Percentiles rank a stretch among this genome's conserved stretches.
Evolutionary conservation across 2,329 filamentous ascomycete genomes (phyloP).

Genomic region (Penicillium sp.): DNA sequence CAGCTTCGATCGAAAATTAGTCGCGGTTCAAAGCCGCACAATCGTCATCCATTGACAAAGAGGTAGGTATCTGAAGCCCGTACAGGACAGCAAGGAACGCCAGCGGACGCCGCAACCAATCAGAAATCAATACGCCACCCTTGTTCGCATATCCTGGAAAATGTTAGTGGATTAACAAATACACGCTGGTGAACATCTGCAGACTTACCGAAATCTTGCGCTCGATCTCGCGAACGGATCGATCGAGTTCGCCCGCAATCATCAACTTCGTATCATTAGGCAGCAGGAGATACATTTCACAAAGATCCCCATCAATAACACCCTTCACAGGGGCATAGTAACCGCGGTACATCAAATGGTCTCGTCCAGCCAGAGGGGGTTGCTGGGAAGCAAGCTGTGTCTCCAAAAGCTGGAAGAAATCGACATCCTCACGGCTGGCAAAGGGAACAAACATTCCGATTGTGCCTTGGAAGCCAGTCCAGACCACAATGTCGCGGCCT

Average conservation of each 20-base stretch:
- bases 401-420: slow-evolving; percentile 96
- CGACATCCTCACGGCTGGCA: slow-evolving; percentile 83
- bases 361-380: slow-evolving; percentile 81
- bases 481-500: slow-evolving; percentile 85
- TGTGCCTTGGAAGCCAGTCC: slow-evolving; percentile 92
- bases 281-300: slow-evolving; percentile 83
- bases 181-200: not conserved
- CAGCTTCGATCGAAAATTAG: not conserved
- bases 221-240: slow-evolving; percentile 89
- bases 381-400: slow-evolving; percentile 83
- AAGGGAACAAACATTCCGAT: slow-evolving; percentile 93
- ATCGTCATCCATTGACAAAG: slow-evolving; percentile 17
- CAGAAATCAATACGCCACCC: slow-evolving; percentile 51
- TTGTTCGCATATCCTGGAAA: slow-evolving; percentile 54
- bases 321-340: slow-evolving; percentile 98
- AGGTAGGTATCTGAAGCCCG: slow-evolving; percentile 26
- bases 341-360: slow-evolving; percentile 91
- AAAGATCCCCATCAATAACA: slow-evolving; percentile 93
- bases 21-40: slow-evolving; percentile 9
- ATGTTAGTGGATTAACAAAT: slow-evolving; percentile 12
- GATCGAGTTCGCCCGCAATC: slow-evolving; percentile 89
- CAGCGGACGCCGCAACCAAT: slow-evolving; percentile 23
- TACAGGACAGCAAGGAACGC: slow-evolving; percentile 18
- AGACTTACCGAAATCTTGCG: slow-evolving; percentile 75
- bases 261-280: slow-evolving; percentile 87